phyloP scores from a whole-genome alignment of 139 green algal species.

The Ettlia oleoabundans region DNA sequence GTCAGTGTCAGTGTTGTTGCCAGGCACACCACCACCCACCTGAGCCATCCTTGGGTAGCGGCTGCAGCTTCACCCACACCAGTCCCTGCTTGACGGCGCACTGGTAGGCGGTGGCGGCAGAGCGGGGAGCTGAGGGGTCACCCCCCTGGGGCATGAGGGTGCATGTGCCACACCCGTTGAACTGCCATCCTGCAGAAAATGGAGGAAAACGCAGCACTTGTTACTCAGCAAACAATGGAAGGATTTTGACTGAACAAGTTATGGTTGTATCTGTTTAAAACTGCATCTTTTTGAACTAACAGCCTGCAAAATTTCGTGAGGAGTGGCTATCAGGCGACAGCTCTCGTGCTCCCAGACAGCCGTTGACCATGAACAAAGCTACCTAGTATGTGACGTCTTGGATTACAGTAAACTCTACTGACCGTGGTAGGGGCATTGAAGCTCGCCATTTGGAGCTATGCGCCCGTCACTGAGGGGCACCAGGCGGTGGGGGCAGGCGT shows the following conservation, averaged over 20 bases:
- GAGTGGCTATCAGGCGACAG: too few relatives aligned
- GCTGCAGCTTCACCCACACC: conserved; percentile 56
- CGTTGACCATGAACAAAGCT: too few relatives aligned
- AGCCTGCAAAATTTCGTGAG: too few relatives aligned
- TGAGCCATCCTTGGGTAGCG: neutral
- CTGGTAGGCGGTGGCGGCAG: conserved; percentile 46
- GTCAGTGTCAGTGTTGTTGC: too few relatives aligned
- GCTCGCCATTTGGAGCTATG: conserved; percentile 39
- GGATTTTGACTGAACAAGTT: too few relatives aligned
- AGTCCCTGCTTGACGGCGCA: conserved; percentile 51
- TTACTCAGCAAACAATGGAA: too few relatives aligned
- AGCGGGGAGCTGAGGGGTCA: conserved; percentile 36
- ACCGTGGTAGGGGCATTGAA: conserved; percentile 63
- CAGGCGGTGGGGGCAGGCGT: conserved; percentile 61
- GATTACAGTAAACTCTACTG: neutral
- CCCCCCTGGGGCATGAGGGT: conserved; percentile 57
- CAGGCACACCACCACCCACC: neutral
- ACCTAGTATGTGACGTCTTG: too few relatives aligned
- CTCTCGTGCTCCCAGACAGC: too few relatives aligned
- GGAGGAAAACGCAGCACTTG: neutral
- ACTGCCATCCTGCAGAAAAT: conserved; percentile 45
- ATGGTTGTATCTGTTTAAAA: too few relatives aligned
- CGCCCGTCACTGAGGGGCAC: conserved; percentile 60
- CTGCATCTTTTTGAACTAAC: too few relatives aligned
- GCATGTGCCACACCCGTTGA: conserved; percentile 50